Base-by-base conservation (phyloP, 2,329 filamentous ascomycete species). In the Aspergillus bombycis region DNA sequence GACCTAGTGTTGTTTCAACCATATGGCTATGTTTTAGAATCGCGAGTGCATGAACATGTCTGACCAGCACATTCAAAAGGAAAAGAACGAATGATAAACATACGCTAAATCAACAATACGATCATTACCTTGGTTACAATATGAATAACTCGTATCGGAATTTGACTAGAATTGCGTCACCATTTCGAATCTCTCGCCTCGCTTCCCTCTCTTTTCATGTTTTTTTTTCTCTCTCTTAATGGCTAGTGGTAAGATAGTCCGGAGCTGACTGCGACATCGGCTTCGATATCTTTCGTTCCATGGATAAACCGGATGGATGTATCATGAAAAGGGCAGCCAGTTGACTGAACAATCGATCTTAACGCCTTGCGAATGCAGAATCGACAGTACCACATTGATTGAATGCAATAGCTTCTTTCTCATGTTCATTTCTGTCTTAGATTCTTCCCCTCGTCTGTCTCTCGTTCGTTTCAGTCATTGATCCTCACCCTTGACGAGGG, bases 381-480 rank as follows among this genome's bases (percentile, higher is more conserved):
- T 34, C 14, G 4, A 19, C 34, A 32, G n/a, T 52, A 32, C 48
- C 26, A 52, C 16, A 7, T 21, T 32, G 28, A 52, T 14, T 19
- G 32, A 28, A n/a, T 52, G 23, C 48, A 52, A 5, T 32, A 19
- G 16, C 9, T 41, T 41, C 91, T 74, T 92, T 92, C 75, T 76
- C 89, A 70, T 82, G 90, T 66, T 84, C 86, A 0, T 93, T 93
- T 82, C 92, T 93, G 81, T 90, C 0, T 92, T 16, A 16, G 19
- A 19, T 54, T 36, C 32, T 26, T 55, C 52, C 5, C 32, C n/a
- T 23, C 9, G n/a, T 26, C n/a, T 23, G 8, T 55, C 23, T 19
- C 11, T 23, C 26, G 8, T n/a, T 9, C 14, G 6, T 21, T 38
- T 16, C 7, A 48, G 12, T 23, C 23, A 62, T n/a, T 26, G n/a